These are phyloP conservation scores for Vigna mungo DNA, from an alignment of 306 rosid genomes.

Conservation along the genomic window DNA sequence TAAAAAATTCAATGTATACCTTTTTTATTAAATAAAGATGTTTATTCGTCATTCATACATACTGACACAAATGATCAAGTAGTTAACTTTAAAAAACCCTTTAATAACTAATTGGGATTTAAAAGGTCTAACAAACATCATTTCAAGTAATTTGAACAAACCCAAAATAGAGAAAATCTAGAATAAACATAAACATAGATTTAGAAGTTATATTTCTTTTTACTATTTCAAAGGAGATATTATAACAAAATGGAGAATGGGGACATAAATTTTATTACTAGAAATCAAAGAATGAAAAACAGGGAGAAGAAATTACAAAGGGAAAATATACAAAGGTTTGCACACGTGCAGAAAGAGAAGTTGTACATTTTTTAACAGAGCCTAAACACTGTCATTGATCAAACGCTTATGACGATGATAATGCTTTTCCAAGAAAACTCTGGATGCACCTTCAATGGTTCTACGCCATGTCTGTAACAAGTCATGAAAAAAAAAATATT, in stretches of 20 bases:
- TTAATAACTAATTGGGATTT: too few species aligned
- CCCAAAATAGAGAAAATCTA: too few species aligned
- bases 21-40: too few species aligned
- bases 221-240: not conserved
- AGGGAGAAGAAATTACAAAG: conserved; percentile 12
- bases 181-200: not conserved
- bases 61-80: too few species aligned
- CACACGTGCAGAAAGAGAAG: not conserved
- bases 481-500: not conserved
- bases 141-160: too few species aligned
- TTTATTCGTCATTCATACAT: too few species aligned
- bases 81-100: too few species aligned
- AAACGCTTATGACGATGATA: conserved; percentile 82
- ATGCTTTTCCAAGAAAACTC: conserved; percentile 83
- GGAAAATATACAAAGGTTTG: conserved; percentile 27
- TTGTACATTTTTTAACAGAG: not conserved
- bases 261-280: conserved; percentile 23
- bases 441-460: conserved; percentile 84
- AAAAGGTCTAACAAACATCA: too few species aligned
- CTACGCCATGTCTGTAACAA: conserved; percentile 81
- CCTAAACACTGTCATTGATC: conserved; percentile 75
- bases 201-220: not conserved
- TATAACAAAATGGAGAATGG: not conserved
- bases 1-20: too few species aligned
- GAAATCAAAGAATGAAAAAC: conserved; percentile 25